These are phyloP conservation scores for Lepiota venenata DNA, from an alignment of 768 basidiomycete genomes.

Conservation along the genomic window DNA sequence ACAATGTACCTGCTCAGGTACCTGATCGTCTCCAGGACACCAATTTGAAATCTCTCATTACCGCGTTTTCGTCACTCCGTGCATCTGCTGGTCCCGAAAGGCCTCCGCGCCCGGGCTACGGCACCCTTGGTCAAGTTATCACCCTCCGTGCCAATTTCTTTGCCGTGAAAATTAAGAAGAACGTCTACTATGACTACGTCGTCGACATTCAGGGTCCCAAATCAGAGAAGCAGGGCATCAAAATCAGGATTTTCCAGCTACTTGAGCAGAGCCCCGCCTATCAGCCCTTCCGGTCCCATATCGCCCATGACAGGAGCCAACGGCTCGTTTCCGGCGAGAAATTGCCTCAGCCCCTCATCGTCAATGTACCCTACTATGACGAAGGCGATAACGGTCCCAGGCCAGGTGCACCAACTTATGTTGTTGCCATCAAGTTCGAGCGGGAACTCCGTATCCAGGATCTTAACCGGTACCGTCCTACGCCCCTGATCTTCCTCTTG, in stretches of 20 bases:
- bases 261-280: constrained; percentile 40
- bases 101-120: constrained; percentile 53
- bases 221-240: constrained; percentile 36
- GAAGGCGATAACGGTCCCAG: constrained; percentile 29
- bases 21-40: constrained; percentile 31
- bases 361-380: constrained; percentile 35
- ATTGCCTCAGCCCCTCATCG: constrained; percentile 39
- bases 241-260: constrained; percentile 48
- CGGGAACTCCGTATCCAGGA: constrained; percentile 29
- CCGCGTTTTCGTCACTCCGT: constrained; percentile 28
- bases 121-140: constrained; percentile 42
- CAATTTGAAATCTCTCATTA: constrained; percentile 32
- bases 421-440: constrained; percentile 33
- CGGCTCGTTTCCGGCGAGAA: constrained; percentile 40
- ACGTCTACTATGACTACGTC: constrained; percentile 47
- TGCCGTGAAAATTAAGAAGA: constrained; percentile 39
- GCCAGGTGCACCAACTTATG: constrained; percentile 33
- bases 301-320: constrained; percentile 47
- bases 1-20: constrained; percentile 27
- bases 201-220: constrained; percentile 43
- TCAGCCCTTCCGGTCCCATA: constrained; percentile 30
- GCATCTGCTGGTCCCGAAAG: constrained; percentile 21
- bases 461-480: constrained; percentile 27
- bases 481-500: neutral
- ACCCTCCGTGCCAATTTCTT: constrained; percentile 61